Base-by-base conservation (phyloP, 2,329 filamentous ascomycete species). In the Pyrenophora graminea region DNA sequence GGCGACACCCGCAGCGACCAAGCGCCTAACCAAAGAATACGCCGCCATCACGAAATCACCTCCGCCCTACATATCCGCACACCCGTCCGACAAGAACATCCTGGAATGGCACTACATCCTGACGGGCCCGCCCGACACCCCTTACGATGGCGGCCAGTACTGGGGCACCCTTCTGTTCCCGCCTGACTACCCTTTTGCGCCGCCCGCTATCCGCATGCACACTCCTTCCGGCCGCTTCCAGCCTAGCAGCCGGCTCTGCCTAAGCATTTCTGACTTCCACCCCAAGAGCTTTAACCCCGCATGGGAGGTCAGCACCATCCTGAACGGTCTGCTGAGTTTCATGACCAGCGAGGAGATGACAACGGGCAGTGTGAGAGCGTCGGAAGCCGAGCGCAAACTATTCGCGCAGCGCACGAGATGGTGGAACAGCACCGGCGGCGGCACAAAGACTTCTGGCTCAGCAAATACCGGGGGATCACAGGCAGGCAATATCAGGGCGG, bases 321-420 rank as follows among this genome's bases (percentile, higher is more conserved):
- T 99, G 13, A 95, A 96, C 48, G 94, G 94, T 8, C 83, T 99
- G 23, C 80, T 97, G 56, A 95, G 89, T 33, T 99, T 99, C 76
- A 99, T 99, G 94, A 97, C 93, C 2, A 91, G 90, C 60, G 93
- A 99, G 70, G 94, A 99, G 78, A 97, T 97, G 89, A 99, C 94
- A 0, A 97, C 94, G 0, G 94, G 94, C 2, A 92, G 88, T 25
- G 85, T 99, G 25, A 87, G 87, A 5, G 90, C 87, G 15, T 88
- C 85, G 0, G 84, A 90, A 42, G 79, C 83, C 3, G 92, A 97
- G 78, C 85, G 93, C 55, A 88, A 85, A 71, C 83, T 87, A 64
- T 85, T 91, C 42, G 91, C 94, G 0, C 81, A 82, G 19, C 83
- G 89, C 56, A 90, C 90, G 13, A 81, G 90, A 47, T 99, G 94